Base-by-base conservation (phyloP, 1,139 yeast genomes). In the Petasospora fabianii region DNA sequence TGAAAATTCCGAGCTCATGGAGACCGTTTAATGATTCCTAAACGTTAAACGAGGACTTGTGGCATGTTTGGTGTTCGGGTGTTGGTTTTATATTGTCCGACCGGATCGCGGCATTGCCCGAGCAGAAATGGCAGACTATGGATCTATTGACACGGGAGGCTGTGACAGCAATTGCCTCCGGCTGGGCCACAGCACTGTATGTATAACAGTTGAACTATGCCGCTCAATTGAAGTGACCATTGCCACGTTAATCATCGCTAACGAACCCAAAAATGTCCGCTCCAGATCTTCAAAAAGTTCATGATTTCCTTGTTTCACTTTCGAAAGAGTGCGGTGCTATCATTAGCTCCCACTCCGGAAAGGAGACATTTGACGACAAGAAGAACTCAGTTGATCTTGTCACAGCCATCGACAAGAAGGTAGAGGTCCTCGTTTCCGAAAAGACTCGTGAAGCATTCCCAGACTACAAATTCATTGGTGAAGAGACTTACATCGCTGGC, bases 351-450 rank as follows among this genome's bases (percentile, higher is more conserved):
- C 64, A 67, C 36, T 58, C 75, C 6, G 80, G 80, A 12, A 68
- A 65, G 27, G 74, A 69, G 22, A 44, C 62, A 2, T 75, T 68
- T 48, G 77, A 69, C 46, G 77, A 75, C 52, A 75, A 75, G 59
- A 69, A 70, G 44, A 75, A 75, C 50, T 65, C 77, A 5, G 81
- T 76, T 4, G 83, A 77, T 52, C 59, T 77, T 24, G 83, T 77
- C 13, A 77, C 83, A 5, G 75, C 69, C 40, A 70, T 73, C 14
- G 83, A 77, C 56, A 73, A 73, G 50, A 65, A 68, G 10, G 78
- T 77, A 6, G 84, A 77, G 51, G 56, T 54, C 3, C 61, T 69
- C 15, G 75, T 77, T 16, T 65, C 66, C 19, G 50, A 52, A 6
- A 55, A 52, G 28, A 60, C 76, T 39, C 31, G 42, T 6, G 43